A percentile compares a stretch with the other conserved stretches of the same genome.
Conservation (phyloP, 352 stramenopile species). For the Pythium periplocum region DNA sequence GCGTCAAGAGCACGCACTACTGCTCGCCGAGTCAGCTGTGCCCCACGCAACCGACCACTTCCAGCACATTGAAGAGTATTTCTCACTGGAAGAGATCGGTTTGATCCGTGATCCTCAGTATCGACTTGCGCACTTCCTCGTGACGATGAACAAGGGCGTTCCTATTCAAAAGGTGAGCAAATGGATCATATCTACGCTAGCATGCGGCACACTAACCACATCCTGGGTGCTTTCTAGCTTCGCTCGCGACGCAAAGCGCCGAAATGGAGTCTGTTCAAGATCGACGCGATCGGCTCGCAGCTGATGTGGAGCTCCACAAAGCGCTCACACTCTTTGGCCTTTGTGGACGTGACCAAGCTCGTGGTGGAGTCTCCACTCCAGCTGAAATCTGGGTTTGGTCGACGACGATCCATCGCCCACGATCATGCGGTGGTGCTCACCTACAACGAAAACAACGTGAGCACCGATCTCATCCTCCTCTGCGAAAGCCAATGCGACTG, state of each 20-base stretch:
- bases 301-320: slow-evolving; percentile 58
- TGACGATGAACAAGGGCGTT: slow-evolving; percentile 56
- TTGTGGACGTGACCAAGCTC: slow-evolving; percentile 34
- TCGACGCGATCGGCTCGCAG: slow-evolving; percentile 56
- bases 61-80: slow-evolving; percentile 50
- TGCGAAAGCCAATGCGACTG: slow-evolving; percentile 59
- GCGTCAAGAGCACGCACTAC: slow-evolving; percentile 38
- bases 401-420: slow-evolving; percentile 16
- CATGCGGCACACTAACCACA: too few relatives aligned
- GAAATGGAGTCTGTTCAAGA: slow-evolving; percentile 48
- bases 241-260: slow-evolving; percentile 42
- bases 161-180: slow-evolving; percentile 44
- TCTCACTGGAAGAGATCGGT: slow-evolving; percentile 56
- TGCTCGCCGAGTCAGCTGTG: slow-evolving; percentile 52
- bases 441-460: slow-evolving; percentile 22
- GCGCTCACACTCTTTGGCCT: slow-evolving; percentile 36
- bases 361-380: slow-evolving; percentile 39
- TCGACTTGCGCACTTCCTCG: slow-evolving; percentile 52
- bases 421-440: slow-evolving; percentile 34
- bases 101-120: slow-evolving; percentile 34
- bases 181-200: too few relatives aligned
- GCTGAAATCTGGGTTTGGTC: slow-evolving; percentile 24
- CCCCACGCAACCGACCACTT: slow-evolving; percentile 39
- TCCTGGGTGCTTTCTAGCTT: slow-evolving; percentile 4
- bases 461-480: slow-evolving; percentile 47